Evolutionary conservation across 176 grass and related monocot genomes (phyloP).

Genomic region (Triticum turgidum): DNA sequence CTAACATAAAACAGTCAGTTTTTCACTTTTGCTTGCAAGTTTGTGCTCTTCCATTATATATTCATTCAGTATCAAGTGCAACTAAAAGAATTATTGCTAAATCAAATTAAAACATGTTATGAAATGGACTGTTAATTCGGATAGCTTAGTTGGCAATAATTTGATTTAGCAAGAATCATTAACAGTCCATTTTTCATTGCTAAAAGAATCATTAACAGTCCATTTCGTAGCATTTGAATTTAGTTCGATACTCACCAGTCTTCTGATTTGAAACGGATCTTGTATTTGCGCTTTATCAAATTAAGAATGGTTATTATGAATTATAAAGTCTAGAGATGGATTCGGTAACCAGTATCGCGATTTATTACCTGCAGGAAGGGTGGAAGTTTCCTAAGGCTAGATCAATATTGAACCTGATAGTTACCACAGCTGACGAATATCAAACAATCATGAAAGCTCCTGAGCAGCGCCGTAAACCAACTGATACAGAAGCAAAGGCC

Average conservation of each 20-base stretch:
- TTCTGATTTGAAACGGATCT: not conserved
- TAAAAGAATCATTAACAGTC: not conserved
- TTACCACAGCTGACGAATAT: not conserved
- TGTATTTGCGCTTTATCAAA: not conserved
- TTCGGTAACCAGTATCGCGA: conserved; percentile 1
- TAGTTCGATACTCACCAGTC: not conserved
- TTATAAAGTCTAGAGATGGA: not conserved
- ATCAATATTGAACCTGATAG: conserved; percentile 8
- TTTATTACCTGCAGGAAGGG: conserved; percentile 21
- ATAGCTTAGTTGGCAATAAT: too few species aligned
- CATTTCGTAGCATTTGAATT: not conserved
- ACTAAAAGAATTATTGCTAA: not conserved
- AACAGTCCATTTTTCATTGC: too few species aligned
- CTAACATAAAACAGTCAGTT: not conserved
- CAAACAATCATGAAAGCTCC: conserved; percentile 54
- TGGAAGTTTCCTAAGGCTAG: not conserved
- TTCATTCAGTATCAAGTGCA: not conserved
- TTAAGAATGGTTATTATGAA: not conserved
- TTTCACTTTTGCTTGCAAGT: not conserved
- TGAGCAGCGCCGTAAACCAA: conserved; percentile 34
- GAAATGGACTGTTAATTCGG: too few species aligned
- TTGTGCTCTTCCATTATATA: not conserved
- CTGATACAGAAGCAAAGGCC: conserved; percentile 34
- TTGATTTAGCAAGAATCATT: too few species aligned
- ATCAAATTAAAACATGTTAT: too few species aligned